Base-by-base conservation (phyloP, 2,329 filamentous ascomycete genomes). In the Alternaria angustiovoidea region DNA sequence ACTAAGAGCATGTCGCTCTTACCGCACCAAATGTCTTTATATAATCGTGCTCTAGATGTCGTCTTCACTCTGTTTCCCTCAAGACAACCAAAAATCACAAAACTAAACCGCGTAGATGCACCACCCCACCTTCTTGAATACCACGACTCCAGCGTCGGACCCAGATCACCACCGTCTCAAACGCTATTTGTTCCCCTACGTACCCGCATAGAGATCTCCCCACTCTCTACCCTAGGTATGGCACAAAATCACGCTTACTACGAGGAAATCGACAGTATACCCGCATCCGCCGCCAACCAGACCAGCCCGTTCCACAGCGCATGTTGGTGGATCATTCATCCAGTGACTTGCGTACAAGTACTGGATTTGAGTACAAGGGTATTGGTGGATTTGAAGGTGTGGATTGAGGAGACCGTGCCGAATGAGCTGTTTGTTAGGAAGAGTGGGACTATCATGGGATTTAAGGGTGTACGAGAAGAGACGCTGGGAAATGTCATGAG, bases 191-290 rank as follows among this genome's bases (percentile, higher is more conserved):
- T 39, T 20, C 32, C 39, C 18, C 39, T 41, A 22, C 39, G 11
- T 11, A 41, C 12, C 36, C 59, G 3, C 16, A n/a, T 7, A 38
- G 48, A n/a, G 54, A 49, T 7, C 43, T 36, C 14, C 24, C 58
- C 8, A 18, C 18, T 39, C n/a, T 39, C 38, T 7, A 39, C n/a
- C n/a, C 38, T 39, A 20, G 3, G 14, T 20, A 60, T 51, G 46
- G 58, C 44, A 1, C 63, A 66, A 32, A 54, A 30, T 1, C 56
- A 68, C 47, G 61, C 65, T 2, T 61, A 57, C 51, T 68, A 68
- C 57, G 63, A 68, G 51, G 65, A 68, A 46, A 64, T 68, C 30
- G 42, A 59, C 44, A 56, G 6, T 26, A 46, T 64, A 20, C 63
- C 59, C 5, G 62, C 62, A 16, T 51, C 39, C 16, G 48, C 59